Conservation (phyloP, 805 yeast genomes). For the Pichia rugopelliculosa region DNA sequence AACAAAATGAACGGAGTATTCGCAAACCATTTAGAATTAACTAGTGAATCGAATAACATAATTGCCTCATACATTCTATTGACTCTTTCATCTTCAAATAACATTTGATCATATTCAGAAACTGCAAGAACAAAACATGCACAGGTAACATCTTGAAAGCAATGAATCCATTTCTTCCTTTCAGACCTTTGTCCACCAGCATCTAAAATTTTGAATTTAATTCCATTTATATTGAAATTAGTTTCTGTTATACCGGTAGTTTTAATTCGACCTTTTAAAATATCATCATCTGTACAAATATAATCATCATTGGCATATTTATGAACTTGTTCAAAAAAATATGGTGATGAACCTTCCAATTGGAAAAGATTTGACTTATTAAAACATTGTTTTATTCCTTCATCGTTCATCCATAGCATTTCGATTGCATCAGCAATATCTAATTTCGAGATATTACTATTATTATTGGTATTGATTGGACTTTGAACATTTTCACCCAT, state of each 20-base stretch:
- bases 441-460: constrained; percentile 25
- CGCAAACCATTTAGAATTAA: constrained; percentile 79
- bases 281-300: constrained; percentile 72
- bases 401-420: constrained; percentile 62
- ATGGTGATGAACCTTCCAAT: constrained; percentile 73
- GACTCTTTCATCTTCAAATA: constrained; percentile 83
- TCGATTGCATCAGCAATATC: constrained; percentile 66
- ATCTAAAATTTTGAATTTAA: constrained; percentile 72
- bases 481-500: constrained; percentile 11
- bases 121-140: constrained; percentile 84
- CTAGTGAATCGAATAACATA: constrained; percentile 70
- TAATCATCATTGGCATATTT: constrained; percentile 60
- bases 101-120: constrained; percentile 84
- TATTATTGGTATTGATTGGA: constrained; percentile 2
- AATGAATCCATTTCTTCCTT: constrained; percentile 89
- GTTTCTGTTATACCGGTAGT: constrained; percentile 95
- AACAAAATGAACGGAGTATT: constrained; percentile 86
- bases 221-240: constrained; percentile 56
- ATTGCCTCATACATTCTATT: constrained; percentile 90
- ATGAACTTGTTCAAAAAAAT: constrained; percentile 68
- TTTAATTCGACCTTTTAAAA: constrained; percentile 82
- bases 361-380: constrained; percentile 69
- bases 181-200: constrained; percentile 97
- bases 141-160: constrained; percentile 85
- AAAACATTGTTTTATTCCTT: constrained; percentile 56